Evolutionary conservation across 2,329 filamentous ascomycete genomes (phyloP).

Genomic region (Domatiomyces globalis): DNA sequence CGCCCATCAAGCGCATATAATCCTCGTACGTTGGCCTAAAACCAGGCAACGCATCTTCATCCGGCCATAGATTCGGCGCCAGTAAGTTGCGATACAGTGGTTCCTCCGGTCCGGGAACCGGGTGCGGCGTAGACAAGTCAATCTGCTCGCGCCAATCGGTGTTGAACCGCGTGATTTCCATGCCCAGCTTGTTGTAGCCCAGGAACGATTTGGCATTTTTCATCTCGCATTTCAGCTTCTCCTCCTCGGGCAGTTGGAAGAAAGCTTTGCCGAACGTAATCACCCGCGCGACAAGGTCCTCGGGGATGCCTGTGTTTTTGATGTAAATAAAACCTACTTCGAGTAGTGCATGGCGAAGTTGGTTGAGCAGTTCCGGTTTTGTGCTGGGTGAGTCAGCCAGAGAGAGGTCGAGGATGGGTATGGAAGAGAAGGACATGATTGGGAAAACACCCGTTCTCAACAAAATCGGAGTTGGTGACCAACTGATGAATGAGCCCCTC

Average conservation of each 20-base stretch:
- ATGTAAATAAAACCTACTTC: slow-evolving; percentile 84
- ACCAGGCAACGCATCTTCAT: slow-evolving; percentile 43
- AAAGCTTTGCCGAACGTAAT: slow-evolving; percentile 56
- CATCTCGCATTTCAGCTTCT: slow-evolving; percentile 65
- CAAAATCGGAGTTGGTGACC: neutral
- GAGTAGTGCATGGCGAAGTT: slow-evolving; percentile 61
- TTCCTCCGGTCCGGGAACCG: slow-evolving; percentile 45
- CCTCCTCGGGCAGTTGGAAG: slow-evolving; percentile 60
- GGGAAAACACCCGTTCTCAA: neutral
- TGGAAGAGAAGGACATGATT: slow-evolving; percentile 54
- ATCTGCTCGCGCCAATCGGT: slow-evolving; percentile 76
- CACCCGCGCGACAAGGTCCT: slow-evolving; percentile 50
- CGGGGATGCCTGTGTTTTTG: slow-evolving; percentile 60
- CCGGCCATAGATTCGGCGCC: slow-evolving; percentile 68
- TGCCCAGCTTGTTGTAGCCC: slow-evolving; percentile 34
- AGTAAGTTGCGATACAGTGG: slow-evolving; percentile 63
- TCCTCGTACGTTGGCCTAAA: slow-evolving; percentile 58
- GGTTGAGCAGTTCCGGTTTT: slow-evolving; percentile 56
- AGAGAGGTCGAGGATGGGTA: slow-evolving; percentile 39
- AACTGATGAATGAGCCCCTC: neutral
- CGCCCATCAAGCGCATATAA: slow-evolving; percentile 64
- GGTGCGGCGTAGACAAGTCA: slow-evolving; percentile 68
- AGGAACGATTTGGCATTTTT: slow-evolving; percentile 59
- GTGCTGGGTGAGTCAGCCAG: slow-evolving; percentile 46
- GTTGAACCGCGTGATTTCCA: slow-evolving; percentile 55